Percentiles rank a stretch among this genome's conserved stretches.
These are phyloP conservation scores for Yamadazyma philogaea DNA, from an alignment of 805 yeast species.

Conservation along the genomic window DNA sequence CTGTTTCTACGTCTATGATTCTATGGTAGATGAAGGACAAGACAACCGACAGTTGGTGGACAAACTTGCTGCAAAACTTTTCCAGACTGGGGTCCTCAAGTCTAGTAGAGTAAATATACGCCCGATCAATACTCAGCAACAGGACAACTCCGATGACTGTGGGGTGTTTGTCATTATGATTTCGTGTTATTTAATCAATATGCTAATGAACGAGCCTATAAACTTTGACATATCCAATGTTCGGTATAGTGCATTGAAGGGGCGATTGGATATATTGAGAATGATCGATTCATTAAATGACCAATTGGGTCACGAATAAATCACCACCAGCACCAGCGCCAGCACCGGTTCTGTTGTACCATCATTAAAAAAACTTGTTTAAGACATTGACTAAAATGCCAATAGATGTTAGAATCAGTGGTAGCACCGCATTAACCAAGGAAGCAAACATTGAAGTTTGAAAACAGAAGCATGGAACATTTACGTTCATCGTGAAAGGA, in stretches of 20 bases:
- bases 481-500: neutral
- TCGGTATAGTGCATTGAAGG: constrained; percentile 46
- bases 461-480: neutral
- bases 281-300: constrained; percentile 16
- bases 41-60: constrained; percentile 23
- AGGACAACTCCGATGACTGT: constrained; percentile 64
- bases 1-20: constrained; percentile 56
- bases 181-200: constrained; percentile 31
- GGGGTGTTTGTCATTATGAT: constrained; percentile 48
- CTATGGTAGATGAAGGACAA: constrained; percentile 38
- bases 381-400: neutral
- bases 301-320: neutral
- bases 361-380: neutral
- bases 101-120: constrained; percentile 10
- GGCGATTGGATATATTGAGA: constrained; percentile 40
- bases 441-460: neutral
- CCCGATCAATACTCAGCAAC: constrained; percentile 50
- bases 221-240: constrained; percentile 40
- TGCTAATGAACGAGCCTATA: constrained; percentile 27
- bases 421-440: neutral
- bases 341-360: no score
- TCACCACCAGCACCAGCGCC: neutral
- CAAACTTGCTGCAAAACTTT: constrained; percentile 20
- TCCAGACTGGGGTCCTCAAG: constrained; percentile 22
- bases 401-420: neutral